Evolutionary conservation across 1,139 yeast genomes (phyloP).

Genomic region (Scheffersomyces segobiensis): DNA sequence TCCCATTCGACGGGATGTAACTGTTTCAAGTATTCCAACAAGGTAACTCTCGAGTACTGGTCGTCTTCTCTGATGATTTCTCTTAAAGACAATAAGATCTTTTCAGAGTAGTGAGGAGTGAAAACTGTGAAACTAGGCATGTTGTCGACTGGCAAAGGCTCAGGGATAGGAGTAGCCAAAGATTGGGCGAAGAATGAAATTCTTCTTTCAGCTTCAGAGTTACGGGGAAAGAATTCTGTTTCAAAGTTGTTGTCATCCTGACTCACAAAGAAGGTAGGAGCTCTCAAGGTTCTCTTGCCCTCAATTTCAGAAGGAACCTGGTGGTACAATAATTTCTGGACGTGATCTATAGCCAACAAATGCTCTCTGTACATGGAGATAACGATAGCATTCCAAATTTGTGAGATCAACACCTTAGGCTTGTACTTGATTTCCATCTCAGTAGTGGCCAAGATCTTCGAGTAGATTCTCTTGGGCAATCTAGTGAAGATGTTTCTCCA

Average conservation of each 20-base stretch:
- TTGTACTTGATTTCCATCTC: slow-evolving; percentile 99
- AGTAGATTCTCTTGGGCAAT: slow-evolving; percentile 96
- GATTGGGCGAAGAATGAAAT: slow-evolving; percentile 98
- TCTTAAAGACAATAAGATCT: slow-evolving; percentile 89
- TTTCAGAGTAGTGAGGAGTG: slow-evolving; percentile 97
- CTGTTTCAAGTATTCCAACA: slow-evolving; percentile 94
- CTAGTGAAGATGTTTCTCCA: slow-evolving; percentile 99
- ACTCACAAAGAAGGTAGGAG: slow-evolving; percentile 97
- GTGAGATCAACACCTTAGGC: slow-evolving; percentile 96
- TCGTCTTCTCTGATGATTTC: slow-evolving; percentile 99
- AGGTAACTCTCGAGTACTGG: slow-evolving; percentile 94
- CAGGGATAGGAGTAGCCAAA: slow-evolving; percentile 96
- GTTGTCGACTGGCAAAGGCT: slow-evolving; percentile 97
- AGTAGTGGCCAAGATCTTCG: slow-evolving; percentile 94
- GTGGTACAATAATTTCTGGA: slow-evolving; percentile 92
- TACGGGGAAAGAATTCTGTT: slow-evolving; percentile 92
- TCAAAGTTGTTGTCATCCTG: slow-evolving; percentile 96
- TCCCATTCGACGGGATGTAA: slow-evolving; percentile 99
- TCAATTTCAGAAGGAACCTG: slow-evolving; percentile 97
- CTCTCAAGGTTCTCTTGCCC: slow-evolving; percentile 97
- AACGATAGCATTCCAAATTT: slow-evolving; percentile 98
- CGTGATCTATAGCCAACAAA: slow-evolving; percentile 95
- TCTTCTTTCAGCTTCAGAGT: slow-evolving; percentile 99
- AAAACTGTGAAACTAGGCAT: slow-evolving; percentile 98
- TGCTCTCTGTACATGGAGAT: slow-evolving; percentile 99